Base-by-base conservation (phyloP, 2,329 filamentous ascomycete genomes). In the Didymella glomerata region DNA sequence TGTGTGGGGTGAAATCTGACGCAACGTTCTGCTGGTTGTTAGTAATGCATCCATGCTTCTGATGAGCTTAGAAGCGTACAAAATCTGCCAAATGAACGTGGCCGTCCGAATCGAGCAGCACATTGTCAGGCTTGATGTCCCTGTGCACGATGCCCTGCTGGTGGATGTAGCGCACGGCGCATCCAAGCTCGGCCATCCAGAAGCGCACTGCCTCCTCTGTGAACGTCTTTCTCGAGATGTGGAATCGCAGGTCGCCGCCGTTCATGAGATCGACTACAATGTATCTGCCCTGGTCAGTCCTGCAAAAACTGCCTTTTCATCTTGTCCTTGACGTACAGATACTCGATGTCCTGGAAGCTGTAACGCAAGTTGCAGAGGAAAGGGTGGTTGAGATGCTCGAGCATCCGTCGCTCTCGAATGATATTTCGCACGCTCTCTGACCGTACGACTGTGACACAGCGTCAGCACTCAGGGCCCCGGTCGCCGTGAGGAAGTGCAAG, bases 281-380 rank as follows among this genome's bases (percentile, higher is more conserved):
- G 78, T 99, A 91, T 42, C 56, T 59, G 50, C 10, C 11, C 2
- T 73, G 3, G 41, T 59, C 47, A 59, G 56, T 22, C 16, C 22
- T 14, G 48, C 10, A 7, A 13, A 18, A 20, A 13, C 32, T 38
- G 13, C 8, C 9, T 46, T 14, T 10, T 41, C 18, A 11, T 41
- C 22, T 14, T 7, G 11, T 46, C 20, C 41, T 8, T 27, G 8
- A 54, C 56, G n/a, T 54, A 50, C 92, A 99, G 90, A 80, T 99
- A 99, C 79, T 99, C 95, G 70, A 98, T 93, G 79, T 99, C 95
- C 80, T 99, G 95, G 76, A 99, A 99, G 80, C 93, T 97, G 81
- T 98, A 99, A 72, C 95, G 91, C 83, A 99, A 82, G 79, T 99
- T 99, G 83, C 94, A 98, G 68, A 99, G 90, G 78, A 98, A 99